These are phyloP conservation scores for Zymoseptoria passerinii DNA, from an alignment of 2,329 filamentous ascomycete species.

Conservation along the genomic window DNA sequence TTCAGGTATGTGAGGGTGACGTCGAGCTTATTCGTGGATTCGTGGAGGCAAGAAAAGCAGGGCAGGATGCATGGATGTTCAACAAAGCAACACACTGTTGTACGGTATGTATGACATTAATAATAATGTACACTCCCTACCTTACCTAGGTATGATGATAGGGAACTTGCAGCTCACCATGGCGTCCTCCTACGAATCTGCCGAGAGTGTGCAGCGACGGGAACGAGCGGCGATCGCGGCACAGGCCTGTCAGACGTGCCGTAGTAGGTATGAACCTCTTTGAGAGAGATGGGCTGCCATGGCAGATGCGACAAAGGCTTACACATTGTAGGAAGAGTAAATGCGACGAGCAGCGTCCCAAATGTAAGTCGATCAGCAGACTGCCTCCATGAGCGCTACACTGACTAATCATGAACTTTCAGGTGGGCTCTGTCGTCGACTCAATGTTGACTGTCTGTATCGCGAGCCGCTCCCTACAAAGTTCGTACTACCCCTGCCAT, in stretches of 20 bases:
- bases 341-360: constrained; percentile 55
- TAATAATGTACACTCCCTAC: no score
- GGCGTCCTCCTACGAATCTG: constrained; percentile 10
- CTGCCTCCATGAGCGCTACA: background rate
- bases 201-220: constrained; percentile 27
- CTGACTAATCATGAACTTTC: background rate
- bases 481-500: constrained; percentile 35
- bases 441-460: constrained; percentile 53
- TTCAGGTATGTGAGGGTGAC: background rate
- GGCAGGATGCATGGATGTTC: background rate
- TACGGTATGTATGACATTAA: no score
- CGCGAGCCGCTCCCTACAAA: constrained; percentile 55
- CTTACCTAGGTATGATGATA: no score
- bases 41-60: background rate
- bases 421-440: constrained; percentile 47
- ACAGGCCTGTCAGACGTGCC: constrained; percentile 53
- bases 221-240: constrained; percentile 44
- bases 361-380: constrained; percentile 34
- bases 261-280: constrained; percentile 26
- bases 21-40: background rate
- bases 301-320: background rate
- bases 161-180: constrained; percentile 3
- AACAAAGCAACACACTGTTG: no score
- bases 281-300: background rate
- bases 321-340: constrained; percentile 48